Base-by-base conservation (phyloP, 2,329 filamentous ascomycete species). In the Aspergillus sp. region DNA sequence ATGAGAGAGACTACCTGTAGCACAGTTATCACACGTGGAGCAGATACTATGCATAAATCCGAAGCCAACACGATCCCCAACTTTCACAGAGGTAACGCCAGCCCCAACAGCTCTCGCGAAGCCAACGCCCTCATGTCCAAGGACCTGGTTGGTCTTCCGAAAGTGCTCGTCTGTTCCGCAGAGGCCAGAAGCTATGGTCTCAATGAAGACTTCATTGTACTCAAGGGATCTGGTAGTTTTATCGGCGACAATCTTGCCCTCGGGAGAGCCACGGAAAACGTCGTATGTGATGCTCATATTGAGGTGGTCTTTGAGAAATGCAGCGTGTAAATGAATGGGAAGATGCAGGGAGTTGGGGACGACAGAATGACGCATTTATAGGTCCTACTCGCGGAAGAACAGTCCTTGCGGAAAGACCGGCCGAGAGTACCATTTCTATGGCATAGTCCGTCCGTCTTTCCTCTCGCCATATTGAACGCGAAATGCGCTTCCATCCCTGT, bases 51-150 rank as follows among this genome's bases (percentile, higher is more conserved):
- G 60, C 13, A 55, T 50, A 35, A 62, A 67, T 10, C 65, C 65
- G 37, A 60, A 65, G 30, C 64, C 66, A 3, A 61, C 65, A 13
- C 57, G 55, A 10, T 66, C 63, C 27, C 65, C 65, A 44, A 71
- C 69, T 62, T 77, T 76, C 45, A 79, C 56, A 12, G 64, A 52
- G 41, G 65, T 66, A 50, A 73, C 74, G 7, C 59, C 60, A 5
- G 74, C 69, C 2, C 77, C 77, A 22, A 71, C 51, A 15, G 66
- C 63, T 47, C 75, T 68, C 39, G 80, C 70, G 7, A 76, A 57
- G 41, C 77, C 78, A 35, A 73, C 71, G 45, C 77, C 77, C 57
- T 80, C 77, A 61, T 80, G 77, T 35, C 77, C 77, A 32, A 80
- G 69, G 1, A 51, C 61, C 35, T 60, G 57, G 37, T 57, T 48